Percentiles rank a stretch among this genome's conserved stretches.
Evolutionary conservation across 208 protist species (phyloP).

Genomic region (Novymonas esmeraldas): DNA sequence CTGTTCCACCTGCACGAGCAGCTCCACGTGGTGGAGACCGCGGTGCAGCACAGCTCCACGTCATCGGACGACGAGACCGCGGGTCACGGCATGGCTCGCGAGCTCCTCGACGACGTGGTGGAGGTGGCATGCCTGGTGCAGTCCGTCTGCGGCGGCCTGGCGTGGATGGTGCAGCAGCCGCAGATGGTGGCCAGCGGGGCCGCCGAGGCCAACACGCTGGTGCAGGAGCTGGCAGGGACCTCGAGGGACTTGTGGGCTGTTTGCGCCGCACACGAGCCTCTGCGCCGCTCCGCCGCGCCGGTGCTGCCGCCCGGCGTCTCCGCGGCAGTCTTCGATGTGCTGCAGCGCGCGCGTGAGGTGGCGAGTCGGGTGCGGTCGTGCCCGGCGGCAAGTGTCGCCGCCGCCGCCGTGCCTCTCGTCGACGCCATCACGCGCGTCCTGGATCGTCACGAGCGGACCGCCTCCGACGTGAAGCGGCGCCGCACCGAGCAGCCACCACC

Average conservation of each 20-base stretch:
- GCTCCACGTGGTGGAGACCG: constrained; percentile 39
- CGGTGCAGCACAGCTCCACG: constrained; percentile 26
- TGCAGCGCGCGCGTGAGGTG: constrained; percentile 17
- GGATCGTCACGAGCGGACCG: not conserved
- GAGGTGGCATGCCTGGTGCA: constrained; percentile 59
- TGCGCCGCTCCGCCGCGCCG: constrained; percentile 23
- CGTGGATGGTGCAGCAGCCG: constrained; percentile 64
- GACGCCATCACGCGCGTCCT: constrained; percentile 17
- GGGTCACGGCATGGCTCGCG: constrained; percentile 3
- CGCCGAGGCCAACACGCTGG: constrained; percentile 18
- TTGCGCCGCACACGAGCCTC: constrained; percentile 39
- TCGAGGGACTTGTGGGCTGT: constrained; percentile 69
- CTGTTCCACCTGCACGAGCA: constrained; percentile 49
- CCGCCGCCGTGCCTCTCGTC: constrained; percentile 20
- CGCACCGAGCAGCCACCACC: constrained; percentile 33
- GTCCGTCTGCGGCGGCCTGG: constrained; percentile 45
- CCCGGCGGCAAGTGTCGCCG: constrained; percentile 5
- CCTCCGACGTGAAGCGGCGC: constrained; percentile 31
- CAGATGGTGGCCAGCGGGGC: constrained; percentile 31
- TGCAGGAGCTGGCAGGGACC: constrained; percentile 44
- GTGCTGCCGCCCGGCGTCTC: constrained; percentile 16
- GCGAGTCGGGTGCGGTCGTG: constrained; percentile 21
- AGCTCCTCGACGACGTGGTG: constrained; percentile 50
- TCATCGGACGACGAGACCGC: constrained; percentile 10
- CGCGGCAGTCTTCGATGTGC: constrained; percentile 6